A percentile compares a stretch with the other conserved stretches of the same genome.
Evolutionary conservation across 202 grass and related monocot species (phyloP).

Genomic region (Cymbopogon flexuosus): DNA sequence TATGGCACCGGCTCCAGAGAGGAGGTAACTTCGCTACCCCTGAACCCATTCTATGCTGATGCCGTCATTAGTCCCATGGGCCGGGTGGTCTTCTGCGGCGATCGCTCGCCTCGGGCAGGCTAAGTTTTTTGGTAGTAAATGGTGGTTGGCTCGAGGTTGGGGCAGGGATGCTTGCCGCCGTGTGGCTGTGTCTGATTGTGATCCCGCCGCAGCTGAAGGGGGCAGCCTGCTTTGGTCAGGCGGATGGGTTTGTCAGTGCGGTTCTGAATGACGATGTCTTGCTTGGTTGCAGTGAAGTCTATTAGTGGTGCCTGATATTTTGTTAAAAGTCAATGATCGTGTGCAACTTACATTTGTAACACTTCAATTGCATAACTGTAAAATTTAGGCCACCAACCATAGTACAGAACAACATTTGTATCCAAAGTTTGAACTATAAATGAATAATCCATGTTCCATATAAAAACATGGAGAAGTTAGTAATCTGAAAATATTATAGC

Average conservation of each 20-base stretch:
- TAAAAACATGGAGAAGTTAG: not conserved
- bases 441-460: not conserved
- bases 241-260: not conserved
- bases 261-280: not conserved
- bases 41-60: not conserved
- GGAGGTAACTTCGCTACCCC: constrained; percentile 45
- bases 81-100: not conserved
- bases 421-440: not conserved
- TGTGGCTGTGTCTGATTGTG: not conserved
- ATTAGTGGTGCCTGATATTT: not conserved
- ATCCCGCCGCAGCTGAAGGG: not conserved
- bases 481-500: not conserved
- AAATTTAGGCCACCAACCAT: not conserved
- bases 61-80: not conserved
- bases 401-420: not conserved
- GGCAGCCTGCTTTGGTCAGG: not conserved
- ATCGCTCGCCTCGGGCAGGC: not conserved
- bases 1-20: constrained; percentile 93
- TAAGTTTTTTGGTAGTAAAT: not conserved
- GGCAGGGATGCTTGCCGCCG: not conserved
- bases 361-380: not conserved
- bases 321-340: not conserved
- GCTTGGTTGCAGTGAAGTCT: not conserved
- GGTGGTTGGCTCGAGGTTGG: not conserved
- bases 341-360: not conserved